Conservation (phyloP, 345 rosid species). For the Reutealis trisperma region DNA sequence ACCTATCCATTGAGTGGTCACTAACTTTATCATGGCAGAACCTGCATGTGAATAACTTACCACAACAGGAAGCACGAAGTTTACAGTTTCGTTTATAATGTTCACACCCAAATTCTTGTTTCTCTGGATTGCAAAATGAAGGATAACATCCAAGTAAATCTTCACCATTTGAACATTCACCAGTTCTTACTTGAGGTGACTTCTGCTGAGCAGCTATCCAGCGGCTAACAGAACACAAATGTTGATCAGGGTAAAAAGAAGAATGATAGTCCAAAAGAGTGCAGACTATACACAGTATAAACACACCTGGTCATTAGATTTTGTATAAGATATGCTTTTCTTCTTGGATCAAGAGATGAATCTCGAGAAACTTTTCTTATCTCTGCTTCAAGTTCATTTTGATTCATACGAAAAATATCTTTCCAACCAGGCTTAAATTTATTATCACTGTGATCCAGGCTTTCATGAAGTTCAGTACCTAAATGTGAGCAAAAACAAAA, state of each 20-base stretch:
- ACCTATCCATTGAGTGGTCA: slow-evolving; percentile 85
- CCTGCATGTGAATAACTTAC: slow-evolving; percentile 68
- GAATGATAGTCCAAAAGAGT: slow-evolving; percentile 7
- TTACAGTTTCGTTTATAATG: slow-evolving; percentile 85
- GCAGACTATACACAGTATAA: slow-evolving; percentile 1
- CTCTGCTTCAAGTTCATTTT: slow-evolving; percentile 67
- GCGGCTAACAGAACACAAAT: slow-evolving; percentile 46
- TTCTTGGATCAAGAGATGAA: slow-evolving; percentile 75
- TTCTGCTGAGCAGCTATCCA: slow-evolving; percentile 78
- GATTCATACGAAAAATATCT: slow-evolving; percentile 69
- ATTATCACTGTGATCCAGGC: slow-evolving; percentile 47
- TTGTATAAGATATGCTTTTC: slow-evolving; percentile 69
- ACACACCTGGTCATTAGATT: slow-evolving; percentile 75
- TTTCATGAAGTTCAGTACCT: slow-evolving; percentile 46
- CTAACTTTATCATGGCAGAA: slow-evolving; percentile 83
- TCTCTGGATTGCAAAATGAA: slow-evolving; percentile 66
- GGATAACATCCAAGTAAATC: slow-evolving; percentile 55
- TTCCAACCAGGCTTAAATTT: slow-evolving; percentile 70
- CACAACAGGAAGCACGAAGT: slow-evolving; percentile 74
- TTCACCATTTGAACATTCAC: slow-evolving; percentile 50
- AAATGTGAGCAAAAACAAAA: not conserved
- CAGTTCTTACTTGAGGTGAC: slow-evolving; percentile 42
- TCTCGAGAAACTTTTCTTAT: slow-evolving; percentile 73
- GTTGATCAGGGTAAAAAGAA: slow-evolving; percentile 16
- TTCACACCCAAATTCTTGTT: slow-evolving; percentile 62